Conservation (phyloP, 305 asterid species). For the Fraxinus ornus region DNA sequence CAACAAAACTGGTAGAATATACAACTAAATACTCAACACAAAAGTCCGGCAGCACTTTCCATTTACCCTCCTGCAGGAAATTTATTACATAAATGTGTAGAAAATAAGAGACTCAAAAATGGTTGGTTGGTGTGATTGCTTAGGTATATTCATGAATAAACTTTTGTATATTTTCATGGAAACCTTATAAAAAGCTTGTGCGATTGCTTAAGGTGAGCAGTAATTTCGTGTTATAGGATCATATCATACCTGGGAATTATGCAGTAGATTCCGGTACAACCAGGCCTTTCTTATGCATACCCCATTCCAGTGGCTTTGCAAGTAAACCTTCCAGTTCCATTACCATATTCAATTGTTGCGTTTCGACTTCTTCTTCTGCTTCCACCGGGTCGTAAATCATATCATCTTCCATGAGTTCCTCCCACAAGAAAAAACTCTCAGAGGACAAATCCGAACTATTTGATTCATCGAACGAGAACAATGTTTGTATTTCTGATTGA, state of each 20-base stretch:
- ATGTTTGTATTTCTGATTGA: slow-evolving; percentile 38
- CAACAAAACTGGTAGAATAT: background rate
- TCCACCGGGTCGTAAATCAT: slow-evolving; percentile 59
- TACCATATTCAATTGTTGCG: slow-evolving; percentile 38
- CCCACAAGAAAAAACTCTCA: slow-evolving; percentile 78
- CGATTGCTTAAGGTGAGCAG: too few species aligned
- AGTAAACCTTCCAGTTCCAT: slow-evolving; percentile 33
- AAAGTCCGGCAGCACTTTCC: background rate
- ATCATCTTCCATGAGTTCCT: slow-evolving; percentile 84
- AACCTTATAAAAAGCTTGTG: too few species aligned
- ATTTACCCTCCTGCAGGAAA: background rate
- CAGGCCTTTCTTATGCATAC: slow-evolving; percentile 20
- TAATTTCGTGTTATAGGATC: background rate
- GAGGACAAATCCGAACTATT: slow-evolving; percentile 24
- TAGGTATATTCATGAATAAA: too few species aligned
- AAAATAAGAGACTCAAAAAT: background rate
- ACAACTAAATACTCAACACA: background rate
- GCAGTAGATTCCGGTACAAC: slow-evolving; percentile 26
- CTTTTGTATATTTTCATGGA: too few species aligned
- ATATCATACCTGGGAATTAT: background rate
- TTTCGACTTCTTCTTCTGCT: slow-evolving; percentile 15
- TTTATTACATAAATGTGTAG: too few species aligned
- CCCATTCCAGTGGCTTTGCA: slow-evolving; percentile 33
- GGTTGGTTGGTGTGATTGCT: too few species aligned
- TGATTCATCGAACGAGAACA: slow-evolving; percentile 41